Conservation (phyloP, 306 rosid species). For the Aeschynomene evenia region DNA sequence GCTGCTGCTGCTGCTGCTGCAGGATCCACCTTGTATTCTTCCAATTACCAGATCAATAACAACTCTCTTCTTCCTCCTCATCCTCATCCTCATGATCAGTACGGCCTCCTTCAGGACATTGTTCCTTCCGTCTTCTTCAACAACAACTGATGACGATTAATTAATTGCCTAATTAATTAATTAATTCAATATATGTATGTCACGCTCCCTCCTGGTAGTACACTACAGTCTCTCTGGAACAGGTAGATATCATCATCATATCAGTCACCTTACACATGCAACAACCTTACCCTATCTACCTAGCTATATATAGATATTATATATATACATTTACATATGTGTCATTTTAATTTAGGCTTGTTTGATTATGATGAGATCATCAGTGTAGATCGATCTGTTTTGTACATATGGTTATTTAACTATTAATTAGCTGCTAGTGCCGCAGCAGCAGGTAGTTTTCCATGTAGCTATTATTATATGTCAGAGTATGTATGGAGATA, state of each 20-base stretch:
- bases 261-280: no score
- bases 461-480: background rate
- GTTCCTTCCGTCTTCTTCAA: conserved; percentile 68
- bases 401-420: conserved; percentile 36
- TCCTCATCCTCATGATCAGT: conserved; percentile 33
- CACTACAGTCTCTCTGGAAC: no score
- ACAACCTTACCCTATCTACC: no score
- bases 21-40: conserved; percentile 6
- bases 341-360: background rate
- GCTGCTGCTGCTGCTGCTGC: background rate
- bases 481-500: no score
- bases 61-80: conserved; percentile 38
- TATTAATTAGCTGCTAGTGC: no score
- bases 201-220: no score
- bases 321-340: background rate
- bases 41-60: conserved; percentile 5
- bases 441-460: background rate
- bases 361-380: background rate
- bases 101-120: conserved; percentile 75
- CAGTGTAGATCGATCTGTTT: background rate
- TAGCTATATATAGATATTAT: background rate
- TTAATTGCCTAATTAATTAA: no score
- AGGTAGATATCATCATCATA: no score
- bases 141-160: conserved; percentile 28
- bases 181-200: no score